Evolutionary conservation across 1,284 basidiomycete genomes (phyloP), one percentile per base, ranked within the genome.

Genomic region (Chondrostereum purpureum): DNA sequence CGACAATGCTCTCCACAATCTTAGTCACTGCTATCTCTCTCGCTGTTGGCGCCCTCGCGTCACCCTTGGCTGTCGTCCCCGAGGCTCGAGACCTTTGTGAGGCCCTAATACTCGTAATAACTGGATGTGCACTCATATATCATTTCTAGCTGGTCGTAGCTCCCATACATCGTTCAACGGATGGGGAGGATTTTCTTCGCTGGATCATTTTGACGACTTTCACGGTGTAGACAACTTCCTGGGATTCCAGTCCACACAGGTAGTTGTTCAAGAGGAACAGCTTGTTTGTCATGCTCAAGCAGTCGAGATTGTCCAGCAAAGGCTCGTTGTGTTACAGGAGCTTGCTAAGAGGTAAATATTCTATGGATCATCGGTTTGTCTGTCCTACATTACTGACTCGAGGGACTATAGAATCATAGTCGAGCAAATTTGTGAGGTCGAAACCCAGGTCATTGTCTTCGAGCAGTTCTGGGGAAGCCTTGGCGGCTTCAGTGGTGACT

Each of bases 271-370:
- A 23, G 50, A 64, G 48, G 44, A 55, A 16, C 50, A 62, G 41
- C 47, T 68, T n/a, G 66, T 68, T 39, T 70, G 67, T 59, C 64
- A 61, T 47, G 54, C 58, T 5, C 53, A 69, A 50, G 37, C 51
- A 24, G 55, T 69, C 39, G 57, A 58, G 38, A 61, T 69, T 50
- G 59, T 70, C 50, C 68, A 69, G 51, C 67, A 69, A 44, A 63
- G 65, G 22, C 63, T 70, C 23, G 59, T 63, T 39, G 62, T 70
- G 35, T 51, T 69, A 27, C 67, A 68, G 46, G 67, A 70, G 54
- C 63, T 69, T 58, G 65, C 67, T 18, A 53, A 69, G 56, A 64
- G 57, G 68, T 66, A 49, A 13, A 44, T 14, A 31, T 33, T 17
- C 11, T 10, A 0, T n/a, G n/a, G n/a, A n/a, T 27, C 12, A 27